Base-by-base conservation (phyloP, 257 asterid genomes). In the Ilex aquifolium region DNA sequence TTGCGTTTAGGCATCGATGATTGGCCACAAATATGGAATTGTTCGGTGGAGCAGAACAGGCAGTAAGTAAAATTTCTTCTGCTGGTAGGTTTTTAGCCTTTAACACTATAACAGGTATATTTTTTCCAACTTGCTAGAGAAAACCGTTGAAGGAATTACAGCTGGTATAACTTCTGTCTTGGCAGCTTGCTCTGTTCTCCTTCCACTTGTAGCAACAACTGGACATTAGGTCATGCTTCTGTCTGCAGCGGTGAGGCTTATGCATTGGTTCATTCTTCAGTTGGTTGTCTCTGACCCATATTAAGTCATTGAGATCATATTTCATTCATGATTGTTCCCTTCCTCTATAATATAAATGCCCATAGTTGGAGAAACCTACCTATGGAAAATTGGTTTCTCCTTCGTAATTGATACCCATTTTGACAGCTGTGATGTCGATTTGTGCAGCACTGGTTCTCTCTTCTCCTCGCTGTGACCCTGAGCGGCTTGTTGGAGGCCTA, bases 151-250 rank as follows among this genome's bases (percentile, higher is more conserved):
- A 82, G 99, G 99, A 70, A 93, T 96, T 42, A 96, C 95, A 54
- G 97, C 99, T 65, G 96, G 99, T 70, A 93, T 93, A 59, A 85
- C 96, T n/a, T 82, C 96, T 67, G 96, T 90, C 74, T 81, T 93
- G 74, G 91, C 83, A 57, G 86, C 96, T 54, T 93, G 99, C 80
- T 84, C 80, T 65, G 67, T 73, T 63, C 84, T 93, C 46, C 97
- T 89, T 79, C 98, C 97, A 51, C 88, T 89, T 74, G 72, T 90
- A 57, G 95, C 97, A 1, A 79, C 95, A 67, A 70, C 95, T 17
- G 97, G 89, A 36, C 40, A 36, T 36, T 36, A 36, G 3, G 5
- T 7, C 40, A 36, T 7, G 7, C 40, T 36, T 36, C 5, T 36
- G 40, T 36, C n/a, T 36, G 40, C 40, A 36, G 3, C 7, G 40